Evolutionary conservation across 371 early-diverging fungal genomes (phyloP).

Genomic region (Globomyces sp.): DNA sequence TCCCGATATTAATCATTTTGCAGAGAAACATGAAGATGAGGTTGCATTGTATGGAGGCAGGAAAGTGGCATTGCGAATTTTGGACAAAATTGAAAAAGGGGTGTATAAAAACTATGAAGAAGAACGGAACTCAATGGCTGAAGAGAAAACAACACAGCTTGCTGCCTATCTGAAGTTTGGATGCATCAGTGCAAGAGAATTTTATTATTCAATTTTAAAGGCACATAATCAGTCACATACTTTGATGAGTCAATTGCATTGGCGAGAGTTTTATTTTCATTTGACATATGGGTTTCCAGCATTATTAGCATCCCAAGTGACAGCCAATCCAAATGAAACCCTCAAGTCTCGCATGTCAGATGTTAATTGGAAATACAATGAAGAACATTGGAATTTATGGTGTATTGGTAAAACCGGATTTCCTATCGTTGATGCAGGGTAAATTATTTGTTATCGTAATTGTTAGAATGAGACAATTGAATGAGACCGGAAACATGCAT

Average conservation of each 20-base stretch:
- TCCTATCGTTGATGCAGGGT: slow-evolving; percentile 70
- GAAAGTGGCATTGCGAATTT: not conserved
- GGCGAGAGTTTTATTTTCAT: slow-evolving; percentile 19
- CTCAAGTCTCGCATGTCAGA: not conserved
- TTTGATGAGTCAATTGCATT: slow-evolving; percentile 9
- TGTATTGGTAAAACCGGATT: slow-evolving; percentile 64
- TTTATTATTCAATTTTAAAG: not conserved
- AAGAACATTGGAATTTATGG: slow-evolving; percentile 42
- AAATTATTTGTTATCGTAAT: not conserved
- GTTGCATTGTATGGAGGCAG: slow-evolving; percentile 10
- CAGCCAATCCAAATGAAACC: slow-evolving; percentile 1
- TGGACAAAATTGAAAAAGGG: slow-evolving; percentile 1
- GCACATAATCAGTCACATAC: not conserved
- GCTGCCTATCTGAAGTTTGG: slow-evolving; percentile 16
- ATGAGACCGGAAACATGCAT: slow-evolving; percentile 61
- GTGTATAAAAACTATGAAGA: not conserved
- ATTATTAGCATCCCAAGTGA: slow-evolving; percentile 10
- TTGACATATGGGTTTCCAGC: slow-evolving; percentile 8
- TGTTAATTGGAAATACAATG: slow-evolving; percentile 6
- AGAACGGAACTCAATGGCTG: not conserved
- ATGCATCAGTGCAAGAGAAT: not conserved
- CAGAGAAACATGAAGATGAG: not conserved
- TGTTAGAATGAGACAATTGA: slow-evolving; percentile 45
- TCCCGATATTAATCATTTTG: not conserved
- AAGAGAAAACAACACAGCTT: slow-evolving; percentile 6